phyloP scores from a whole-genome alignment of 1,139 yeast genomes.

The Eremothecium coryli region DNA sequence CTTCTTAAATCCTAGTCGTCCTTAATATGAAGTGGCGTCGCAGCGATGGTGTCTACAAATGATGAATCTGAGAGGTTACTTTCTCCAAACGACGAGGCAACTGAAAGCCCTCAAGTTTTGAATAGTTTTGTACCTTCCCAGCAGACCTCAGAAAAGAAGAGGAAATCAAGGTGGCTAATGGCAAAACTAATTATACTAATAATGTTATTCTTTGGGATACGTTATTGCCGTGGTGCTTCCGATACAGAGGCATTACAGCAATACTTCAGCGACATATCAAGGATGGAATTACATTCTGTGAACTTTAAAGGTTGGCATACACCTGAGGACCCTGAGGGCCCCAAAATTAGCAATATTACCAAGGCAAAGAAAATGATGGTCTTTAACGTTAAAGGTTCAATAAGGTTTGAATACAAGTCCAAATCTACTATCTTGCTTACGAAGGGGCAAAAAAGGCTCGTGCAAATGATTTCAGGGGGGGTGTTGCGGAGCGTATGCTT shows the following conservation, averaged over 20 bases:
- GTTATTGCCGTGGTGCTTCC: slow-evolving; percentile 1
- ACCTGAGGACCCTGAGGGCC: slow-evolving; percentile 18
- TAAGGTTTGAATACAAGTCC: slow-evolving; percentile 20
- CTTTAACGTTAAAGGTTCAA: slow-evolving; percentile 14
- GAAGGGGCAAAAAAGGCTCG: slow-evolving; percentile 11
- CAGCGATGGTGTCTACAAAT: too few species aligned
- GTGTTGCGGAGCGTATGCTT: slow-evolving; percentile 20
- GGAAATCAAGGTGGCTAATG: too few species aligned
- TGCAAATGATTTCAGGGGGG: slow-evolving; percentile 14
- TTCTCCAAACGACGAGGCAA: too few species aligned
- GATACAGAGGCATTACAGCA: slow-evolving; percentile 8
- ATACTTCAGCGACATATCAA: slow-evolving; percentile 16
- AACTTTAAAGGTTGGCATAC: slow-evolving; percentile 27
- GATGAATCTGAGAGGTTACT: too few species aligned
- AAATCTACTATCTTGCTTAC: slow-evolving; percentile 9
- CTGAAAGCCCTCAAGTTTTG: too few species aligned
- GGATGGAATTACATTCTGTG: slow-evolving; percentile 16
- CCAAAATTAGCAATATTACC: slow-evolving; percentile 11
- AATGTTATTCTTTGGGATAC: too few species aligned
- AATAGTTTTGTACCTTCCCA: too few species aligned
- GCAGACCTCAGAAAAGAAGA: too few species aligned
- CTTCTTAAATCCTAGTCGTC: too few species aligned
- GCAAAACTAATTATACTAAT: too few species aligned
- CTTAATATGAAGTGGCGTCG: too few species aligned
- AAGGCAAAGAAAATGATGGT: slow-evolving; percentile 4